Base-by-base conservation (phyloP, 2,329 filamentous ascomycete genomes). In the Beauveria sp. region DNA sequence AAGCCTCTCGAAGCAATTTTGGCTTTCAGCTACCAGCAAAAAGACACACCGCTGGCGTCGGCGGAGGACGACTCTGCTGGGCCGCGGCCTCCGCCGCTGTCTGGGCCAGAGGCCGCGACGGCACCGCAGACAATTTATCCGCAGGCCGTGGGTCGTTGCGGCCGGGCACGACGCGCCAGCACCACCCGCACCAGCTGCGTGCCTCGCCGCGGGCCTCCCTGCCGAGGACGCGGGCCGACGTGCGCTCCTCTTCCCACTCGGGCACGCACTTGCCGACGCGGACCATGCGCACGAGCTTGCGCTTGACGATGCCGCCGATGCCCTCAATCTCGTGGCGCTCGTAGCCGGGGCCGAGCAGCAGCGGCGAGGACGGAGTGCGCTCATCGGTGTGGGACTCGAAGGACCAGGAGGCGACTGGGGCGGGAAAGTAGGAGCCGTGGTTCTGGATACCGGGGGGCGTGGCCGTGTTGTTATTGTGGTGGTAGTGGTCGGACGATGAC, bases 171-270 rank as follows among this genome's bases (percentile, higher is more conserved):
- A 91, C 87, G 64, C 91, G 81, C 73, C 82, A 85, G 73, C 93
- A 98, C 93, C 93, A 97, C 0, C 89, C 91, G 73, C 93, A 98
- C 91, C 91, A 96, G 71, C 89, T 92, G 64, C 93, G 82, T 62
- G 86, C 80, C 54, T 76, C 74, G 0, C 90, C 90, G 16, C 79
- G 79, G 60, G 87, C 82, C 74, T 98, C 93, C 26, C 88, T 78
- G 18, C 81, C 80, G 28, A 97, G 77, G 66, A 89, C 88, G 62
- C 82, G 80, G 10, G 58, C 20, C 5, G 81, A 69, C 2, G 42
- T 8, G 61, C 83, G 82, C 74, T 96, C 91, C 70, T 93, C 91
- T 66, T 90, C 89, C 76, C 88, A 92, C 72, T 96, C 91, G 64
- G 89, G 88, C 14, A 97, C 93, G 64, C 88, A 91, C 5, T 88